Evolutionary conservation across 345 rosid genomes (phyloP).

Genomic region (Linum trigynum): DNA sequence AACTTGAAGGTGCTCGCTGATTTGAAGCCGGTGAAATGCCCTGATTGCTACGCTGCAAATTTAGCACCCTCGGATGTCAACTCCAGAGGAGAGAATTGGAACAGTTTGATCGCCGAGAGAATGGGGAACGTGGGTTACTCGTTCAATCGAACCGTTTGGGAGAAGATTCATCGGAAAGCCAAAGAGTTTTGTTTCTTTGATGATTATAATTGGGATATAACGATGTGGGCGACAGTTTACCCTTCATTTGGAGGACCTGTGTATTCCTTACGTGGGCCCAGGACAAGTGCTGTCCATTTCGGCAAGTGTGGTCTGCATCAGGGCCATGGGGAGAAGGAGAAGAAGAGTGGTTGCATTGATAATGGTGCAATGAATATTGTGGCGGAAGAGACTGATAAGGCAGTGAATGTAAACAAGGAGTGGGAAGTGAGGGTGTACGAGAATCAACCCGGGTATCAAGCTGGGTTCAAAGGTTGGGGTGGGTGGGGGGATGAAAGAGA

Average conservation of each 20-base stretch:
- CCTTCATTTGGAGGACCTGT: slow-evolving; percentile 88
- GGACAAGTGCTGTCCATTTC: slow-evolving; percentile 89
- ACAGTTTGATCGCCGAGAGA: slow-evolving; percentile 71
- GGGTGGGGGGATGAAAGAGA: slow-evolving; percentile 98
- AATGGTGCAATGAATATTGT: slow-evolving; percentile 54
- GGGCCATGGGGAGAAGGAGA: slow-evolving; percentile 54
- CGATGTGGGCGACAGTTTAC: slow-evolving; percentile 95
- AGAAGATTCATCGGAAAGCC: slow-evolving; percentile 66
- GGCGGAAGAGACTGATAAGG: slow-evolving; percentile 52
- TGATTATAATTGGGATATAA: slow-evolving; percentile 97
- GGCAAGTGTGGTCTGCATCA: slow-evolving; percentile 98
- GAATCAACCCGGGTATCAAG: slow-evolving; percentile 86
- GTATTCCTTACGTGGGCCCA: slow-evolving; percentile 74
- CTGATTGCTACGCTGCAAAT: slow-evolving; percentile 83
- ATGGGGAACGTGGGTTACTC: slow-evolving; percentile 94
- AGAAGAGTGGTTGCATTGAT: slow-evolving; percentile 55
- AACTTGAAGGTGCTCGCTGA: slow-evolving; percentile 59
- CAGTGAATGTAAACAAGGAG: slow-evolving; percentile 41
- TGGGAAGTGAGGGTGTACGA: slow-evolving; percentile 52
- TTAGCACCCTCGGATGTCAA: slow-evolving; percentile 87
- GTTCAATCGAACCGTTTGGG: slow-evolving; percentile 78
- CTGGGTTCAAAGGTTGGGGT: slow-evolving; percentile 98
- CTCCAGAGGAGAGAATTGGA: slow-evolving; percentile 74
- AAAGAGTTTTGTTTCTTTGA: slow-evolving; percentile 83
- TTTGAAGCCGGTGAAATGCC: slow-evolving; percentile 64